Percentiles rank a stretch among this genome's conserved stretches.
Conservation (phyloP, 139 green algal species). For the Chlamydomonas applanata region DNA sequence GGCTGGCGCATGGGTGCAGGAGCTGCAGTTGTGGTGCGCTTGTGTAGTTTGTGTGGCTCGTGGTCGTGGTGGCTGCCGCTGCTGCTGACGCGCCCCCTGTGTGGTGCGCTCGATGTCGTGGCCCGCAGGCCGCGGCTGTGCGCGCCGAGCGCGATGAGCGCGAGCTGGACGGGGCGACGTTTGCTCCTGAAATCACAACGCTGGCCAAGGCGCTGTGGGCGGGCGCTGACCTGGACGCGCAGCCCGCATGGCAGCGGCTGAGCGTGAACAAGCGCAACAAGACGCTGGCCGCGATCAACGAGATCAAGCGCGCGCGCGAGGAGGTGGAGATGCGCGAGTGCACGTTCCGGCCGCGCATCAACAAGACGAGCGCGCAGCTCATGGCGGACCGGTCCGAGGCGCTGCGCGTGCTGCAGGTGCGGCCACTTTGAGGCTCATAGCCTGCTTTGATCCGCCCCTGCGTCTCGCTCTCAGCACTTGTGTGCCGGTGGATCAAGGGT, state of each 20-base stretch:
- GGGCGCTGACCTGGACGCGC: conserved; percentile 11
- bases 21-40: neutral
- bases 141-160: conserved; percentile 28
- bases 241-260: conserved; percentile 35
- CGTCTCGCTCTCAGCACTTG: too few relatives aligned
- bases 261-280: conserved; percentile 40
- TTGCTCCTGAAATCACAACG: conserved; percentile 45
- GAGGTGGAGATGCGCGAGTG: conserved; percentile 48
- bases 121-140: conserved; percentile 26
- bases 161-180: conserved; percentile 52
- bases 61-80: too few relatives aligned
- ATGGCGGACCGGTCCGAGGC: conserved; percentile 65
- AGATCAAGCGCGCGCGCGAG: conserved; percentile 38
- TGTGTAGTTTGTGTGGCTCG: neutral
- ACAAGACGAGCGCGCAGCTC: conserved; percentile 46
- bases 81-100: too few relatives aligned
- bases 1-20: neutral
- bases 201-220: conserved; percentile 48
- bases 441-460: too few relatives aligned
- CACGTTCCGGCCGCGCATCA: conserved; percentile 74
- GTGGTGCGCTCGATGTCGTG: too few relatives aligned
- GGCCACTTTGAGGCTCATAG: conserved; percentile 18
- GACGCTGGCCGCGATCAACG: conserved; percentile 36
- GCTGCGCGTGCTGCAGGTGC: conserved; percentile 48
- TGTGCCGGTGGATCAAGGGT: too few relatives aligned